These are phyloP conservation scores for Leucaena leucocephala DNA, from an alignment of 306 rosid genomes.

Conservation along the genomic window DNA sequence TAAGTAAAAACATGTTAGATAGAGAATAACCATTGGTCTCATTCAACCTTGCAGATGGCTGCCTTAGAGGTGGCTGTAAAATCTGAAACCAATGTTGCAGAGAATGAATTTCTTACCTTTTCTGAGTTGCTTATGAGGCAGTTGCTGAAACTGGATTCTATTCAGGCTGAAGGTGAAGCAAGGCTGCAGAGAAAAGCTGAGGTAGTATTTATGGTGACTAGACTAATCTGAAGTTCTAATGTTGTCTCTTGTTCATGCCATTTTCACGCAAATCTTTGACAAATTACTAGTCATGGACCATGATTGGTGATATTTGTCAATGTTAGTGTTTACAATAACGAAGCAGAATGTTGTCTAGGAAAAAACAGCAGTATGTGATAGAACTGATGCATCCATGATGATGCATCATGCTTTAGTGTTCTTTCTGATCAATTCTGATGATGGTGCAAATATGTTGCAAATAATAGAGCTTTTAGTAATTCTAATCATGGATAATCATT, in stretches of 20 bases:
- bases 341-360: not conserved
- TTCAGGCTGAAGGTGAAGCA: conserved; percentile 85
- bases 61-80: conserved; percentile 69
- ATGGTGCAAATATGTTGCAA: conserved; percentile 6
- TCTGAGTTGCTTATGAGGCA: conserved; percentile 88
- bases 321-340: not conserved
- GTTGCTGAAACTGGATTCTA: conserved; percentile 79
- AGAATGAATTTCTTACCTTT: conserved; percentile 61
- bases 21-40: conserved; percentile 23
- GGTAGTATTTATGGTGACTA: conserved; percentile 46
- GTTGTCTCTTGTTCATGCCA: conserved; percentile 23
- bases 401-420: conserved; percentile 2
- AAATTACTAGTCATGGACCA: conserved; percentile 8
- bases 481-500: not conserved
- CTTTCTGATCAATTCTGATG: conserved; percentile 16
- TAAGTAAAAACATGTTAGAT: not conserved
- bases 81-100: conserved; percentile 69
- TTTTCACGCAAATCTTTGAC: conserved; percentile 14
- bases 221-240: conserved; percentile 15
- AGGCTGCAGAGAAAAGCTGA: conserved; percentile 82
- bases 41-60: conserved; percentile 53
- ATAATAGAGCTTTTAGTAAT: not conserved
- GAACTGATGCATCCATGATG: not conserved
- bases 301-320: not conserved
- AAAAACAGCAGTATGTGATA: not conserved